Evolutionary conservation across 768 basidiomycete species (phyloP), one percentile per base, ranked within the genome.

Genomic region (Piloderma croceum): DNA sequence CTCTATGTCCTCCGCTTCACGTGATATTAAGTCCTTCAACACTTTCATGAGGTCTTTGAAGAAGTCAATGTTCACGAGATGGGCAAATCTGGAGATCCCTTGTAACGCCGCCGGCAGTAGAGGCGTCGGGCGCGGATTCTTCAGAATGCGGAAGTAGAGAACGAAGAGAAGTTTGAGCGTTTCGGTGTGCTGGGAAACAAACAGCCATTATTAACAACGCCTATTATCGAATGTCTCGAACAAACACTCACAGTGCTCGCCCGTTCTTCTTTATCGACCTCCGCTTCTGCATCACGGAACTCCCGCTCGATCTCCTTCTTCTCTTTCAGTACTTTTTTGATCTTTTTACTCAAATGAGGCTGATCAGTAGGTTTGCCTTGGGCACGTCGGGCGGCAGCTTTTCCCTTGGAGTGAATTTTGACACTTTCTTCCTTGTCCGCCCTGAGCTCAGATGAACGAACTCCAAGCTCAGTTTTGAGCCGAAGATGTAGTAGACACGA

Each of bases 21-120:
- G 77, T 38, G 67, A 55, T 52, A 93, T 78, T 43, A 93, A 74
- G 43, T 73, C 73, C 64, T 87, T 87, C 24, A 99, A 70, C 5
- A 92, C 89, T 39, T 77, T 71, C 69, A 99, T 75, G 34, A 99
- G 71, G 64, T 99, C 96, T 55, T 84, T 83, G 78, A 98, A 99
- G 67, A 99, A 98, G 60, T 99, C 93, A 51, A 98, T 77, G 62
- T 96, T 99, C 60, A 99, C 91, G 43, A 97, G 77, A 59, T 98
- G 96, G 1, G 94, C 85, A 56, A 90, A 98, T 65, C 80, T 83
- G 3, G 92, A 81, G 52, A 98, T 86, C 46, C 96, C 96, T 53
- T 85, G 82, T 47, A 99, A 71, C 31, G 92, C 93, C 23, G 86
- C 77, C 17, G 90, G 82, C 11, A 98, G 73, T 7, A 98, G 73